phyloP scores from a whole-genome alignment of 1,284 basidiomycete genomes.

The Ceratobasidium sp. region DNA sequence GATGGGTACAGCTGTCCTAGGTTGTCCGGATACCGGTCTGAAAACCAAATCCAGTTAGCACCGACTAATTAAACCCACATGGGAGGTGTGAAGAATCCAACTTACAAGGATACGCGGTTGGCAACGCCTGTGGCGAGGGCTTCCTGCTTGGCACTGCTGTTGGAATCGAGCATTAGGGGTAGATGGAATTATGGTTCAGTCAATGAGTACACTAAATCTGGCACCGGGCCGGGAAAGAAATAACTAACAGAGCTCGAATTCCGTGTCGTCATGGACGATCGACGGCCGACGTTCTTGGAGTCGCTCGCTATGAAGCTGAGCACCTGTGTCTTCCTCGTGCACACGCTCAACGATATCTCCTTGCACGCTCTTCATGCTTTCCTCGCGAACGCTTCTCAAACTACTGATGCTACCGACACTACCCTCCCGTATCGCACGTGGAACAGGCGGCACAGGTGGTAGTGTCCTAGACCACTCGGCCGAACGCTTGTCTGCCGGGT shows the following conservation, averaged over 20 bases:
- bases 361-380: not conserved
- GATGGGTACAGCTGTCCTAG: constrained; percentile 13
- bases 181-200: not conserved
- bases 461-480: constrained; percentile 21
- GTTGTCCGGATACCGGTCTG: constrained; percentile 30
- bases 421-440: not conserved
- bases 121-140: constrained; percentile 3
- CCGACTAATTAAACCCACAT: not conserved
- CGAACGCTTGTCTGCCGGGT: constrained; percentile 19
- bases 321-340: not conserved
- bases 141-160: constrained; percentile 19
- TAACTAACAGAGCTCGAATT: constrained; percentile 30
- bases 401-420: not conserved
- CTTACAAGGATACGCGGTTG: constrained; percentile 33
- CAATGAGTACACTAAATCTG: not conserved
- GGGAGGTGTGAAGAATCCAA: not conserved
- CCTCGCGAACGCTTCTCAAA: not conserved
- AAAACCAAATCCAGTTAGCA: constrained; percentile 26
- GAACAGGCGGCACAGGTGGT: constrained; percentile 27
- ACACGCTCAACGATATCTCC: not conserved
- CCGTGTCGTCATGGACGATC: constrained; percentile 11
- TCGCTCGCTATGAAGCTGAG: not conserved
- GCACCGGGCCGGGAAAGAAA: constrained; percentile 14
- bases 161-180: not conserved
- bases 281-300: not conserved